phyloP scores from a whole-genome alignment of 768 basidiomycete genomes.

The Tephrocybe rancida region DNA sequence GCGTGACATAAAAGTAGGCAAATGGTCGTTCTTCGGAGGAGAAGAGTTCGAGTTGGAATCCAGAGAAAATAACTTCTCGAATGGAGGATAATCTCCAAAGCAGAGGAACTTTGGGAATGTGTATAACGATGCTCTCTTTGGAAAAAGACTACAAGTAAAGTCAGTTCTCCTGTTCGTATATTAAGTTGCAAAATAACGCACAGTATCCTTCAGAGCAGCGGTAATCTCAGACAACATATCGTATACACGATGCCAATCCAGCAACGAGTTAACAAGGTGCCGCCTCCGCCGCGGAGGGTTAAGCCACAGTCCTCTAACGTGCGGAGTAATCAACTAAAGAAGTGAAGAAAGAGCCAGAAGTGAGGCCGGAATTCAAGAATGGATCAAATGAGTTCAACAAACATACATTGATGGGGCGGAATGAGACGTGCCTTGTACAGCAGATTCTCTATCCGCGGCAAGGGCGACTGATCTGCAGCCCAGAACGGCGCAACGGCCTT shows the following conservation, averaged over 20 bases:
- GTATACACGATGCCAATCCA: conserved; percentile 70
- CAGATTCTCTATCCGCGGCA: conserved; percentile 41
- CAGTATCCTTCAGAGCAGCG: conserved; percentile 30
- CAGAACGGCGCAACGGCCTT: conserved; percentile 40
- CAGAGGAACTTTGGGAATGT: conserved; percentile 50
- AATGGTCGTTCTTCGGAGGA: conserved; percentile 66
- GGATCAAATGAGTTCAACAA: conserved; percentile 7
- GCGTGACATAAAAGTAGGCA: conserved; percentile 74
- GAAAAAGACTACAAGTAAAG: conserved; percentile 28
- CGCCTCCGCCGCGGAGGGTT: conserved; percentile 72
- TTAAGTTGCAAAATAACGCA: conserved; percentile 16
- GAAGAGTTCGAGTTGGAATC: conserved; percentile 78
- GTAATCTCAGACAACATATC: conserved; percentile 41
- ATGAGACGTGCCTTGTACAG: conserved; percentile 40
- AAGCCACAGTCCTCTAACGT: conserved; percentile 63
- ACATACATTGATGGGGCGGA: conserved; percentile 3
- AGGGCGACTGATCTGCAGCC: conserved; percentile 33
- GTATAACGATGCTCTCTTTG: conserved; percentile 34
- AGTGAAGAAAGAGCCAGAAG: neutral
- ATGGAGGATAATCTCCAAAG: conserved; percentile 62
- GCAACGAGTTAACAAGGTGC: conserved; percentile 60
- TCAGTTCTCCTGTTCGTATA: conserved; percentile 1
- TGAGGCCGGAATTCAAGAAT: neutral
- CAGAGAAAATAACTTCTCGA: conserved; percentile 72
- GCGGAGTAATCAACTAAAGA: conserved; percentile 56